Percentiles rank a stretch among this genome's conserved stretches.
Evolutionary conservation across 306 rosid species (phyloP).

Genomic region (Rosa chinensis): DNA sequence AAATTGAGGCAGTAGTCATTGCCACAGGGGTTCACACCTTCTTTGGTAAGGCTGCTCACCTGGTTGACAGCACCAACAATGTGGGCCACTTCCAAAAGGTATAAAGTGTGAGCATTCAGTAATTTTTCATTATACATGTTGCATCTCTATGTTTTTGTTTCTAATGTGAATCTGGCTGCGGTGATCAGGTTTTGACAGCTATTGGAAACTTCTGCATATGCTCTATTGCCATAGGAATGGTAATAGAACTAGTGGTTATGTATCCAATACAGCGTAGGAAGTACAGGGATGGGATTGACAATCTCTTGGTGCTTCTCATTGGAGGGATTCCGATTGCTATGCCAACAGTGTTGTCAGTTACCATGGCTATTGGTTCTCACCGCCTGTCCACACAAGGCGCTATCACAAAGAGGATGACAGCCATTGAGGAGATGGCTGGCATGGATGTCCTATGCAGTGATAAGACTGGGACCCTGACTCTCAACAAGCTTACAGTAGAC

Average conservation of each 20-base stretch:
- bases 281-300: slow-evolving; percentile 80
- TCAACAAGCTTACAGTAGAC: slow-evolving; percentile 88
- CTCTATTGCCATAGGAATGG: slow-evolving; percentile 73
- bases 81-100: slow-evolving; percentile 92
- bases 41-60: slow-evolving; percentile 96
- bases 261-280: slow-evolving; percentile 73
- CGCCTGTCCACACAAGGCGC: slow-evolving; percentile 84
- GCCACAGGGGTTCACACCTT: slow-evolving; percentile 95
- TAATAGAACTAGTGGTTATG: slow-evolving; percentile 73
- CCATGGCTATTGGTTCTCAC: slow-evolving; percentile 98
- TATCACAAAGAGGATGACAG: slow-evolving; percentile 95
- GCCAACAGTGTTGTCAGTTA: slow-evolving; percentile 91
- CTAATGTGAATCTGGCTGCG: slow-evolving; percentile 18
- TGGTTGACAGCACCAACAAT: slow-evolving; percentile 79
- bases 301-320: slow-evolving; percentile 85
- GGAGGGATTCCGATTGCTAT: slow-evolving; percentile 97
- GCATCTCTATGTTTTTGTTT: background rate
- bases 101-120: background rate
- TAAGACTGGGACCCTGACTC: slow-evolving; percentile 87
- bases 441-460: slow-evolving; percentile 96
- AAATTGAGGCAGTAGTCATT: slow-evolving; percentile 85
- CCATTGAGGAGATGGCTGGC: slow-evolving; percentile 96
- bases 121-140: background rate
- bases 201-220: slow-evolving; percentile 96
- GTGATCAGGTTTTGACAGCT: slow-evolving; percentile 70